Evolutionary conservation across 805 yeast genomes (phyloP).

Genomic region (Barnettozyma wickerhamii): DNA sequence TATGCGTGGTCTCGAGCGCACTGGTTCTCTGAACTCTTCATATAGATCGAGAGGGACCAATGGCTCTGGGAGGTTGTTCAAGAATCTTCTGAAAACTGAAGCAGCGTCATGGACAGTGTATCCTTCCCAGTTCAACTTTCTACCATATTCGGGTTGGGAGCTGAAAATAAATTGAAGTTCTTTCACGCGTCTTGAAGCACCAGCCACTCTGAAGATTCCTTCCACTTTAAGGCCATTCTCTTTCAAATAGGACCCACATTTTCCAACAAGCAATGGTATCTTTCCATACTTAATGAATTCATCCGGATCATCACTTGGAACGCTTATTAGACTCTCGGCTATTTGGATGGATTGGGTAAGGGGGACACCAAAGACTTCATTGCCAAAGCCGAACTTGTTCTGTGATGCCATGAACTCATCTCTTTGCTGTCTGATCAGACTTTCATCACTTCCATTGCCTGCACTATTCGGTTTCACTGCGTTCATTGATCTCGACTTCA

Average conservation of each 20-base stretch:
- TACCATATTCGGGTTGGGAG: constrained; percentile 85
- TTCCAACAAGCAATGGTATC: constrained; percentile 92
- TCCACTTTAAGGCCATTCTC: constrained; percentile 73
- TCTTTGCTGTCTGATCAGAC: constrained; percentile 30
- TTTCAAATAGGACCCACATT: constrained; percentile 85
- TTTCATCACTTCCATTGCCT: constrained; percentile 14
- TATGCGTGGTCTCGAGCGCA: constrained; percentile 58
- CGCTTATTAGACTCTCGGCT: constrained; percentile 74
- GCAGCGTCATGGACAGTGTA: constrained; percentile 97
- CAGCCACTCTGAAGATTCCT: constrained; percentile 92
- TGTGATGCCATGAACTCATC: constrained; percentile 33
- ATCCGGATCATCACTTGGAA: constrained; percentile 51
- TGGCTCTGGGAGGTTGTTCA: constrained; percentile 90
- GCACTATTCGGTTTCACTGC: constrained; percentile 18
- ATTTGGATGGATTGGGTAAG: constrained; percentile 62
- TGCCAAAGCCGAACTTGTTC: constrained; percentile 33
- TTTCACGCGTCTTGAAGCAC: constrained; percentile 82
- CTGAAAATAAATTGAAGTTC: constrained; percentile 82
- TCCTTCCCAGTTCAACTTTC: constrained; percentile 82
- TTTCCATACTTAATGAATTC: constrained; percentile 76
- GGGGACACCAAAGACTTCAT: constrained; percentile 73
- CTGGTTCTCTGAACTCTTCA: constrained; percentile 74
- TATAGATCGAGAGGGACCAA: constrained; percentile 76
- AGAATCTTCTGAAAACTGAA: constrained; percentile 76
- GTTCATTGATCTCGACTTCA: constrained; percentile 32